Percentiles rank a stretch among this genome's conserved stretches.
Conservation (phyloP, 345 rosid genomes). For the Citrus medica region DNA sequence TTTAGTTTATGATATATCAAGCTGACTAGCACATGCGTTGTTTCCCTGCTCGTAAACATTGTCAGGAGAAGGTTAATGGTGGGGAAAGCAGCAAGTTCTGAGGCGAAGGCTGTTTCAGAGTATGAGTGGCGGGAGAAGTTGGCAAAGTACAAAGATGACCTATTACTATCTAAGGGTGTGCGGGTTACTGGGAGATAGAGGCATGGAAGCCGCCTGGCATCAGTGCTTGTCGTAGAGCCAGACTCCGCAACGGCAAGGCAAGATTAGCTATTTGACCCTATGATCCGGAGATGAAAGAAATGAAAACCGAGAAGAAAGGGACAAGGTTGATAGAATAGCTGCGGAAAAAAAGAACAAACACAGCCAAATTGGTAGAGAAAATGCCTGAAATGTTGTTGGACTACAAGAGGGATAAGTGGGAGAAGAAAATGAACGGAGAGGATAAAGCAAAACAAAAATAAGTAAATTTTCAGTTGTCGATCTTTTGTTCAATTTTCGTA, state of each 20-base stretch:
- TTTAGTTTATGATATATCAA: background rate
- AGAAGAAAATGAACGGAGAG: slow-evolving; percentile 90
- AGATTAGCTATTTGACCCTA: slow-evolving; percentile 53
- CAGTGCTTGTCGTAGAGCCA: slow-evolving; percentile 73
- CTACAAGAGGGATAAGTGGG: slow-evolving; percentile 92
- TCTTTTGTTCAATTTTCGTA: slow-evolving; percentile 14
- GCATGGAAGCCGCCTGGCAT: slow-evolving; percentile 87
- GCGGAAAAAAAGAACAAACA: slow-evolving; percentile 78
- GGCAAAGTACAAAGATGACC: slow-evolving; percentile 59
- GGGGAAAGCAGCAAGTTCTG: slow-evolving; percentile 62
- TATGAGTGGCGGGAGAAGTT: slow-evolving; percentile 79
- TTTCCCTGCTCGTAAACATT: background rate
- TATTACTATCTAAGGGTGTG: slow-evolving; percentile 71
- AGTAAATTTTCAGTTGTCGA: background rate
- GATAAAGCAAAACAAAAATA: slow-evolving; percentile 49
- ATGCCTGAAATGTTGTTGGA: slow-evolving; percentile 82
- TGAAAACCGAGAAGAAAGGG: slow-evolving; percentile 78
- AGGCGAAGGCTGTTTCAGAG: slow-evolving; percentile 44
- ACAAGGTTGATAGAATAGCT: slow-evolving; percentile 67
- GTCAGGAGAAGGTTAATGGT: slow-evolving; percentile 39
- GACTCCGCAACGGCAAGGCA: slow-evolving; percentile 75
- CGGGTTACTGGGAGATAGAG: slow-evolving; percentile 78
- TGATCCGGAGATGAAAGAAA: slow-evolving; percentile 85
- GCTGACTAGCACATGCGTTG: background rate
- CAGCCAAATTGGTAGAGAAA: slow-evolving; percentile 72